phyloP scores from a whole-genome alignment of 257 asterid species.

The Gentiana straminea region DNA sequence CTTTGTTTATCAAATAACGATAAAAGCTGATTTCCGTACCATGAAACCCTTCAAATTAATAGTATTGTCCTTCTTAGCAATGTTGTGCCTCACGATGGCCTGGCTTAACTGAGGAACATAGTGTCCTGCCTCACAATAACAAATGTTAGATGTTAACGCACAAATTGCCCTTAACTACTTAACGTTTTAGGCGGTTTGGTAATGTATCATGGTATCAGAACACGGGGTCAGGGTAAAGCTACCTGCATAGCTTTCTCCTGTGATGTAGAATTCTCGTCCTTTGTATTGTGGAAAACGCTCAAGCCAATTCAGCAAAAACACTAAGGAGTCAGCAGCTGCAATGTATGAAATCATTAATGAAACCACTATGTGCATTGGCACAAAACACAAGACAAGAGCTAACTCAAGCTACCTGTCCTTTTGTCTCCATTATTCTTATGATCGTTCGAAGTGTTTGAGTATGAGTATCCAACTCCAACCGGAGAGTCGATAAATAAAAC shows the following conservation, averaged over 20 bases:
- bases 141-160: not conserved
- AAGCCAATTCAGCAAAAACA: conserved; percentile 66
- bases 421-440: conserved; percentile 60
- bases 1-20: not conserved
- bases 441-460: conserved; percentile 82
- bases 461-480: conserved; percentile 92
- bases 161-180: too few relatives aligned
- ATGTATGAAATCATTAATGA: conserved; percentile 16
- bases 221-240: not conserved
- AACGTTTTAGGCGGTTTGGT: too few relatives aligned
- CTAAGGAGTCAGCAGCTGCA: conserved; percentile 77
- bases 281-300: conserved; percentile 84
- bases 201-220: too few relatives aligned
- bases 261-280: conserved; percentile 68
- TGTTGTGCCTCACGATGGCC: conserved; percentile 66
- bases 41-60: conserved; percentile 89
- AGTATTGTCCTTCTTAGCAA: conserved; percentile 24
- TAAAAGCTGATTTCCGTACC: conserved; percentile 30
- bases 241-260: conserved; percentile 99
- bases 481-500: conserved; percentile 87
- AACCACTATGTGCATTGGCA: conserved; percentile 5
- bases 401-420: conserved; percentile 58
- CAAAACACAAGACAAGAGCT: conserved; percentile 5
- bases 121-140: conserved; percentile 43
- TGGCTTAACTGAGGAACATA: conserved; percentile 95